Evolutionary conservation across 2,329 filamentous ascomycete genomes (phyloP), one percentile per base, ranked within the genome.

Genomic region (Colletotrichum cereale): DNA sequence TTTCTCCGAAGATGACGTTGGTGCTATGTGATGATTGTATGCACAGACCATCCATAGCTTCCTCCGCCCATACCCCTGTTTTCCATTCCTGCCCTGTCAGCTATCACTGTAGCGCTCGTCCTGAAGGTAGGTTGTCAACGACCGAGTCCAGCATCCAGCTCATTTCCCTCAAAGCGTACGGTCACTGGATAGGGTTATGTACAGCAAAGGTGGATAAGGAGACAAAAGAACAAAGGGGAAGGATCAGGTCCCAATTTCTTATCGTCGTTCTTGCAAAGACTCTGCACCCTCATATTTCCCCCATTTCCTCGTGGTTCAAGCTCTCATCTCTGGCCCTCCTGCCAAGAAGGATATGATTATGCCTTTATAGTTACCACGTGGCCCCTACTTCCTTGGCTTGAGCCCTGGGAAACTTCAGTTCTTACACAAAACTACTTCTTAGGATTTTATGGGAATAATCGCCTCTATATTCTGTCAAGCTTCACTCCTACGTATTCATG

Each of bases 1-100:
- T 63, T 71, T n/a, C 21, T n/a, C 68, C 65, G 68, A 44, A 14
- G 5, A 71, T 64, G 65, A 71, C 68, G 65, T 68, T 67, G 12
- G 42, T 44, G 24, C n/a, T 24, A 16, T 34, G 24, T 10, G 24
- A 21, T 26, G 29, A 50, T 11, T 24, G 3, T 2, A 42, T n/a
- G 63, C 63, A 71, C 63, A 56, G 63, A 62, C 56, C 56, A 48
- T 6, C 7, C 34, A 26, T 18, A 29, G 29, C 3, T 47, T n/a
- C 40, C n/a, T 47, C 24, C 4, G 18, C 1, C 56, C 18, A 29
- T 18, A 34, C 50, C 26, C 26, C 26, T 47, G 26, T 14, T 26
- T 61, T 48, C 29, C 42, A 34, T 36, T 18, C 31, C 21, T 48
- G 7, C 11, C 29, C 12, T 34, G 18, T 10, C 18, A 34, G 16